These are phyloP conservation scores for Aspergillus brunneoviolaceus DNA, from an alignment of 2,329 filamentous ascomycete species.

Conservation along the genomic window DNA sequence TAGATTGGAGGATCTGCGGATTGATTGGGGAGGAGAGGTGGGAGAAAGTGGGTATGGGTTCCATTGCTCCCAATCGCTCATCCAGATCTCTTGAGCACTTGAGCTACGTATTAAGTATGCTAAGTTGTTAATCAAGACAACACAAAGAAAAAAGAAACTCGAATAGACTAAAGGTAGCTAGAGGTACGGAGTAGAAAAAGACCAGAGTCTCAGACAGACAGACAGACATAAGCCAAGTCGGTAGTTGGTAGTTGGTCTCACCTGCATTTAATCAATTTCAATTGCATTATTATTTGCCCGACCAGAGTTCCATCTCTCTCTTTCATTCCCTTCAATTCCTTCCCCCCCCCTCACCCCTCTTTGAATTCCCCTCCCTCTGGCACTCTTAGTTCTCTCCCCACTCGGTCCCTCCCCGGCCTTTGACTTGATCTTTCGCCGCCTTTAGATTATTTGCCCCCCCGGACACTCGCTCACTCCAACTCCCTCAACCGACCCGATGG, in stretches of 20 bases:
- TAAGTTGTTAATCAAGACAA: too few relatives aligned
- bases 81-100: neutral
- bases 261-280: neutral
- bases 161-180: neutral
- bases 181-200: too few relatives aligned
- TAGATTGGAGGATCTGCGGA: slow-evolving; percentile 5
- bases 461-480: neutral
- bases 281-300: neutral
- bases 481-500: too few relatives aligned
- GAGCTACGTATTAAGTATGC: too few relatives aligned
- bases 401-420: neutral
- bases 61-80: neutral
- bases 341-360: too few relatives aligned
- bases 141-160: too few relatives aligned
- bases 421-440: neutral
- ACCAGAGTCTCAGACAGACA: too few relatives aligned
- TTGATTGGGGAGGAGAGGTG: neutral
- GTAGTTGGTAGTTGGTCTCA: neutral
- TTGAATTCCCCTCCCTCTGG: too few relatives aligned
- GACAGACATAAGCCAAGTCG: neutral
- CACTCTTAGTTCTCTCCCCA: neutral
- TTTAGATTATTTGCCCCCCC: neutral
- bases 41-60: neutral
- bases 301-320: neutral
- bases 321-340: neutral